Evolutionary conservation across 108 stramenopile species (phyloP), one percentile per base, ranked within the genome.

Genomic region (Skeletonema grethae): DNA sequence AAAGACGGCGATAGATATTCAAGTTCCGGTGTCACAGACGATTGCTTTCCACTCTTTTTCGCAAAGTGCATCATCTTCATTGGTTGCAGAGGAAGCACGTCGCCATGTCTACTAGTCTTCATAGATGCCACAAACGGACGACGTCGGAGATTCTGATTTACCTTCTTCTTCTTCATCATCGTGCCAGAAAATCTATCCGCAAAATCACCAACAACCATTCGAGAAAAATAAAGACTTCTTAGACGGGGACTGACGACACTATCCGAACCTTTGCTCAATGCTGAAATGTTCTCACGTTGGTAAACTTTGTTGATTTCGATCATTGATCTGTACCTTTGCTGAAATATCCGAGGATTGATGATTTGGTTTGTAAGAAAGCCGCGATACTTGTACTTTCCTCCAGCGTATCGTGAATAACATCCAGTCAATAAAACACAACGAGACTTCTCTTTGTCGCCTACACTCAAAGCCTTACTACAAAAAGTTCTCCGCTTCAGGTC

Each of bases 311-410:
- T 71, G 53, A 57, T 20, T 65, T 70, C 56, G 5, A 76, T 18
- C 75, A 76, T 76, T 38, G 75, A 58, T 2, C 9, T 30, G 45
- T 80, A 80, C 43, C 79, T 36, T 35, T 5, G 56, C 36, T 69
- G 58, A 41, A 64, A 76, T 20, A 70, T 55, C 1, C 63, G 11
- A 15, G 69, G 69, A 20, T 63, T 70, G 38, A 80, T 69, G 2
- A 76, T 15, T 45, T 72, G 61, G 69, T 80, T 76, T n/a, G 79
- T 71, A 69, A 80, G 46, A 7, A 80, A 70, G 4, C 79, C 79
- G 12, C 79, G 79, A 48, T 80, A 80, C 2, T 61, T 58, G 25
- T 50, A 70, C 10, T 28, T 41, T 2, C 5, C 28, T 7, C 18
- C 28, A 20, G 45, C 75, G 53, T 12, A 53, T 34, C 55, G 64